Base-by-base conservation (phyloP, 306 rosid genomes). In the Gillenia trifoliata region DNA sequence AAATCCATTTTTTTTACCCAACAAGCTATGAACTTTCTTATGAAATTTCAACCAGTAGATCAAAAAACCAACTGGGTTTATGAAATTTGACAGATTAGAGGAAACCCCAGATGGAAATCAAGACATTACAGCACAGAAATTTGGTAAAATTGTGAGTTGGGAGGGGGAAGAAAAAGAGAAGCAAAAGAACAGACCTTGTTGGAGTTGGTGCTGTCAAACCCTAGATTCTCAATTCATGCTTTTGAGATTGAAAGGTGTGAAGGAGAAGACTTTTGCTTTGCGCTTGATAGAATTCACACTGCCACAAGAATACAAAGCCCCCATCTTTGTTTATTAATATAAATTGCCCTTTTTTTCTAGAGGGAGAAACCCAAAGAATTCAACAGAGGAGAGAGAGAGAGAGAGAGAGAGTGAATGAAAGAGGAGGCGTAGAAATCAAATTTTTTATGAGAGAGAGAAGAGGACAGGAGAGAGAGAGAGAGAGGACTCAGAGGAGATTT, bases 221-320 rank as follows among this genome's bases (percentile, higher is more conserved):
- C 98, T 92, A 95, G 93, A 90, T 88, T 95, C 88, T 83, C 78
- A 77, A 82, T 81, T 89, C 88, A 84, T 81, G 78, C 72, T 66
- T 87, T 77, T 70, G 88, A 86, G 85, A 85, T 81, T 83, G 93
- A 73, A 78, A 83, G 90, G 92, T 86, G 96, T 80, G 92, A 91
- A 88, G 82, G 88, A 77, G 75, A 84, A 63, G 88, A 88, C 88
- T 88, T 78, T 71, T 80, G 84, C 78, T 87, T 82, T n/a, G 82
- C 88, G 80, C 88, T 86, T 80, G 89, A 47, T 47, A 83, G 63
- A 73, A 87, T 83, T 88, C 93, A 88, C 89, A 78, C 86, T 69
- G 70, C 83, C 84, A 81, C 41, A 76, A 84, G 87, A 81, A 82
- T 73, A 86, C 91, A 86, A 86, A 83, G 88, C 84, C 77, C 82